A percentile compares a stretch with the other conserved stretches of the same genome.
Conservation (phyloP, 306 rosid species). For the Medicago truncatula region DNA sequence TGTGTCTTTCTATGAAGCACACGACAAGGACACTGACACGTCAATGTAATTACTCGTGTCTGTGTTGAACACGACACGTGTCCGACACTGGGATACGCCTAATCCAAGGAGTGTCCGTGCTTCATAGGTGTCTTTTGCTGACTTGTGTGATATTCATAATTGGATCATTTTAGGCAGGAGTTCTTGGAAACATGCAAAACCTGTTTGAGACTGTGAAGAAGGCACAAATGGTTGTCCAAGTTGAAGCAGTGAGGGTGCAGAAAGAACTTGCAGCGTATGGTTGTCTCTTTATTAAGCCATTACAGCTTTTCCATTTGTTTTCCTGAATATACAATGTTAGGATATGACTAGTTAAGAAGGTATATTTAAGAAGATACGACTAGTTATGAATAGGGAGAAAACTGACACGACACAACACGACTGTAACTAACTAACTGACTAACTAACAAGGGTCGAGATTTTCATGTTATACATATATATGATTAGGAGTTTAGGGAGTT, state of each 20-base stretch:
- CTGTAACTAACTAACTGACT: not conserved
- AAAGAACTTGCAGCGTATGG: conserved; percentile 13
- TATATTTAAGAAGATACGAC: no score
- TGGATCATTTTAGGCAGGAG: conserved; percentile 57
- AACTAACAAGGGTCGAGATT: not conserved
- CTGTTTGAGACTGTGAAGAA: conserved; percentile 16
- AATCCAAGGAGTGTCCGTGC: no score
- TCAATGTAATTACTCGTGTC: no score
- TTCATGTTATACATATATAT: not conserved
- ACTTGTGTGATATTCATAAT: conserved; percentile 30
- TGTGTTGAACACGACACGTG: no score
- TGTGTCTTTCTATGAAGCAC: no score
- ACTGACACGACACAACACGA: not conserved
- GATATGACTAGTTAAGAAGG: not conserved
- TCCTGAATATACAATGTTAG: not conserved
- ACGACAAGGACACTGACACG: no score
- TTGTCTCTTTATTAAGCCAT: not conserved
- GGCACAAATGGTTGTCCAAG: conserved; percentile 17
- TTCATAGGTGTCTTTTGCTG: conserved; percentile 32
- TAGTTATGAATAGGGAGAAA: conserved; percentile 13
- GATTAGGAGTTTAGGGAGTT: conserved; percentile 6
- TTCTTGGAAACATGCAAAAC: conserved; percentile 23
- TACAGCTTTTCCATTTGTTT: not conserved
- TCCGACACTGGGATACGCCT: no score
- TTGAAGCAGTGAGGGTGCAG: conserved; percentile 21